phyloP scores from a whole-genome alignment of 2,329 filamentous ascomycete species.

The Claviceps sp. region DNA sequence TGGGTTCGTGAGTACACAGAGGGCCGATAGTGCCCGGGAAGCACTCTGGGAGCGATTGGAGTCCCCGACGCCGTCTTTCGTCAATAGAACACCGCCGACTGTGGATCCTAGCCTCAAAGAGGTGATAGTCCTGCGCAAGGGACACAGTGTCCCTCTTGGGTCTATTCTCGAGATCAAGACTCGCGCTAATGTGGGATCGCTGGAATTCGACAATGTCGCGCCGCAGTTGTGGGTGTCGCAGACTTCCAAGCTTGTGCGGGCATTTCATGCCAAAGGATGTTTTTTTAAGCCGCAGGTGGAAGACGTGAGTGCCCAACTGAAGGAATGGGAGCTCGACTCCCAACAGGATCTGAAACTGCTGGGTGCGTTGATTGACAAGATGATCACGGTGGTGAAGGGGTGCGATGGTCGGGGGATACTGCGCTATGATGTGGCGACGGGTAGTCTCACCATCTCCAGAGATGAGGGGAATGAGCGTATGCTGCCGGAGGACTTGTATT shows the following conservation, averaged over 20 bases:
- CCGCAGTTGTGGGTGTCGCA: conserved; percentile 33
- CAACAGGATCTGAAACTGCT: no score
- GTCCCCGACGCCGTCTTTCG: conserved; percentile 13
- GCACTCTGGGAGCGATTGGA: conserved; percentile 13
- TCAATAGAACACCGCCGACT: conserved; percentile 1
- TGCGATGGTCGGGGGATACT: no score
- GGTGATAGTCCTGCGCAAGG: conserved; percentile 18
- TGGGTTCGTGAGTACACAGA: conserved; percentile 18
- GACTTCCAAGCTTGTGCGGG: conserved; percentile 32
- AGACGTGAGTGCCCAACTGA: conserved; percentile 19
- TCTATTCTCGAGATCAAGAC: conserved; percentile 34
- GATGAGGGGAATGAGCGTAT: background rate
- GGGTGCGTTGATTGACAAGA: background rate
- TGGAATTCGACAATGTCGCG: conserved; percentile 22
- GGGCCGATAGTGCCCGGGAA: no score
- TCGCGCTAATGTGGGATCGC: conserved; percentile 16
- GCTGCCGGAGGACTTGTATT: background rate
- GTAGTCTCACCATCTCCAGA: background rate
- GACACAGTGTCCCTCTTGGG: conserved; percentile 16
- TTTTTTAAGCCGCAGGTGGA: conserved; percentile 19
- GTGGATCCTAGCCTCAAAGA: conserved; percentile 9
- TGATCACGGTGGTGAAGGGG: no score
- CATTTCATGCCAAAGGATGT: conserved; percentile 23
- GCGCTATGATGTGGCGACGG: background rate
- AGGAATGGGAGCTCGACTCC: conserved; percentile 19